Conservation (phyloP, 768 basidiomycete genomes). For the Boletus vinaceobasis region DNA sequence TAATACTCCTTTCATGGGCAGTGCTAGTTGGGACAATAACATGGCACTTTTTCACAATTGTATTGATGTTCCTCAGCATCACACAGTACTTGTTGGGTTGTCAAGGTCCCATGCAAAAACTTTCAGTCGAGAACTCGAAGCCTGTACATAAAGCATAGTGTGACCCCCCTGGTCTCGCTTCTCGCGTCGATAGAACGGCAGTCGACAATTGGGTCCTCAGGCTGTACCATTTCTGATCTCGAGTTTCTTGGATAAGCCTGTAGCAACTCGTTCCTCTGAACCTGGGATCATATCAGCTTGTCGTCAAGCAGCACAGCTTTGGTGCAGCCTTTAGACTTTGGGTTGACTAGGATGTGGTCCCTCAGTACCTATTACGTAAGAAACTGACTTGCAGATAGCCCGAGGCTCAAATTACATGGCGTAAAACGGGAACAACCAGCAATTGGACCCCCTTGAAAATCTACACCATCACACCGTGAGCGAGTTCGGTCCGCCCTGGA, state of each 20-base stretch:
- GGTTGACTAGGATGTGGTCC: constrained; percentile 48
- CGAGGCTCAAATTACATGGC: not conserved
- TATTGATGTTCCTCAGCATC: no score
- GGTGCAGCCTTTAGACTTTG: constrained; percentile 6
- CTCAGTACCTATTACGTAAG: constrained; percentile 32
- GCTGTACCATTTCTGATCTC: constrained; percentile 61
- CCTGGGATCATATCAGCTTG: constrained; percentile 31
- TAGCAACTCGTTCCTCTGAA: constrained; percentile 51
- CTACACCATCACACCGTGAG: constrained; percentile 20
- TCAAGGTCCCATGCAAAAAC: no score
- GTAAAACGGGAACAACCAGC: not conserved
- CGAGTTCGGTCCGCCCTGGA: rapidly evolving
- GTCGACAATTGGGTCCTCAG: constrained; percentile 64
- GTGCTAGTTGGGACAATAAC: constrained; percentile 83
- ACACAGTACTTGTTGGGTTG: no score
- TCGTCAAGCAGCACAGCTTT: constrained; percentile 1
- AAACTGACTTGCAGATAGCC: constrained; percentile 48
- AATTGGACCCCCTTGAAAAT: constrained; percentile 40
- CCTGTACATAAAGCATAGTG: not conserved
- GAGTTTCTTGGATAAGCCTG: constrained; percentile 55
- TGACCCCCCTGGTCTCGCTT: constrained; percentile 44
- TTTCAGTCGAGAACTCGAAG: no score
- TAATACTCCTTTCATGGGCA: constrained; percentile 85
- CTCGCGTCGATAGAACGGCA: constrained; percentile 53
- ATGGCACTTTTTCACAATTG: constrained; percentile 42